Base-by-base conservation (phyloP, 1,139 yeast species). In the Torulaspora globosa region DNA sequence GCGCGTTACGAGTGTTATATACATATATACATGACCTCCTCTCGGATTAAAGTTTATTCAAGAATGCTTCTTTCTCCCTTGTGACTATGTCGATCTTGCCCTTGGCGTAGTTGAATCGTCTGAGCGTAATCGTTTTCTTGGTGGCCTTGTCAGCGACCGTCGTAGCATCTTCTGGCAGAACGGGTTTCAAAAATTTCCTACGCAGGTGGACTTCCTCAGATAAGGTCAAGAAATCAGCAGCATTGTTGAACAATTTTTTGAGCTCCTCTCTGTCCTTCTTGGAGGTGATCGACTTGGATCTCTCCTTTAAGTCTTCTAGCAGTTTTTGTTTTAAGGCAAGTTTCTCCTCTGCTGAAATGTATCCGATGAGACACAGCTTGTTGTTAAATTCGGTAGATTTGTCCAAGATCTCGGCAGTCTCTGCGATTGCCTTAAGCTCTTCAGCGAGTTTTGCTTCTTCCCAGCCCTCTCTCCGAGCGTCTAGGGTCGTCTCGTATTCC, bases 91-190 rank as follows among this genome's bases (percentile, higher is more conserved):
- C 78, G 27, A 76, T 69, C 50, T 64, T 69, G 48, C 73, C 63
- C 43, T 65, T 67, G 28, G 67, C 71, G 52, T 77, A 70, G 57
- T 79, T 76, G 75, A 79, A 79, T 49, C 76, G 73, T 54, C 69
- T 72, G 46, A 72, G 65, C 11, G 67, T 54, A 39, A 65, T 58
- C 28, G 73, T 51, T 44, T 60, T 74, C 48, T 69, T 67, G 30
- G 65, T 66, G 29, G 65, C 63, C 46, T 65, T 65, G 31, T 66
- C 67, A 9, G 50, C 52, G n/a, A 41, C 30, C 3, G 52, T 45
- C 55, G 62, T 57, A 30, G 52, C 51, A 21, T 58, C 48, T 51
- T 69, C 71, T 1, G 73, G 68, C 36, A 63, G 50, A 7, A 73
- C 68, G 6, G 74, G 70, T 52, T 70, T 72, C 49, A 74, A 57